Evolutionary conservation across 2,329 filamentous ascomycete species (phyloP), one percentile per base, ranked within the genome.

Genomic region (Fusarium mundagurra): DNA sequence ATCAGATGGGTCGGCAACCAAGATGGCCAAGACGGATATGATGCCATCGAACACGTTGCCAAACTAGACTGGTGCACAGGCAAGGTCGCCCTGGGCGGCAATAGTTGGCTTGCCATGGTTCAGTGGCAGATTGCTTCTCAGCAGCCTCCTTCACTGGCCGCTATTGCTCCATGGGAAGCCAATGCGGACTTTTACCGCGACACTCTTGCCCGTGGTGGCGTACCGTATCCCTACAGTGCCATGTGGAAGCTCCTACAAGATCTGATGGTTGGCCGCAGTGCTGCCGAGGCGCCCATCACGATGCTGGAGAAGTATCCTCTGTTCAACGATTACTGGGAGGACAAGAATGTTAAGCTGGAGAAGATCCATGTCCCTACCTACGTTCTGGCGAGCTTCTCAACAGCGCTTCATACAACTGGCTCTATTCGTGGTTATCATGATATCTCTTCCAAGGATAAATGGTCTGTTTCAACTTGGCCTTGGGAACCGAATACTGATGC

Each of bases 101-200:
- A 61, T 10, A 61, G 44, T 8, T 61, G 58, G 58, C 58, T 61
- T 1, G 58, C 58, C 18, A 61, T 61, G 58, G 58, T 61, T 34
- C 58, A 61, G 13, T 51, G 58, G 58, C 58, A 61, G 34, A 61
- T 61, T 12, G 58, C 58, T n/a, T 61, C 58, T 5, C 58, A 41
- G 44, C 34, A 61, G 8, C 58, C 58, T 20, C 58, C 58, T 8
- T 61, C 58, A 11, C 58, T 61, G 0, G 58, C 34, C 9, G 58
- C 58, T 51, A 61, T 61, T 17, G 44, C 58, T 3, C 58, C 58
- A 0, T 61, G 58, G 58, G 58, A 61, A 29, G 58, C 44, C 20
- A 61, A 61, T 29, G 16, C 58, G 4, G 58, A 61, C 34, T 61
- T 51, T 18, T 61, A 61, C 12, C 58, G 58, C 22, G 58, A 61